These are phyloP conservation scores for Vaccinium macrocarpon DNA, from an alignment of 148 eudicot genomes.

Conservation along the genomic window DNA sequence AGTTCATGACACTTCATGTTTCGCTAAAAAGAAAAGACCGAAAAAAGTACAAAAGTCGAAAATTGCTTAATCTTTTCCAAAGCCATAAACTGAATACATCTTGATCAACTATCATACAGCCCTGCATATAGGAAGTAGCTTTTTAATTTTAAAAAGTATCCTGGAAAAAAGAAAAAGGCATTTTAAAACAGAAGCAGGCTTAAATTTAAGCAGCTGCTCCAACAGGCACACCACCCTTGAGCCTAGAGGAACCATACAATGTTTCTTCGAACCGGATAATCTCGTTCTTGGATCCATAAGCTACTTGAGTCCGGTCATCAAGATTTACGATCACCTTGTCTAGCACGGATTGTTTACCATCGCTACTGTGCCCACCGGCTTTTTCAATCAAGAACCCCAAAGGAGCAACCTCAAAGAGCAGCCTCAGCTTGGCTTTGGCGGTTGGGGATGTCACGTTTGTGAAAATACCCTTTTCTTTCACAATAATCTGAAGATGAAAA, in stretches of 20 bases:
- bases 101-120: conserved; percentile 12
- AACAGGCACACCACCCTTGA: conserved; percentile 77
- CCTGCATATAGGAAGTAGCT: background rate
- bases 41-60: background rate
- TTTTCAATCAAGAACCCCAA: conserved; percentile 87
- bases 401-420: conserved; percentile 95
- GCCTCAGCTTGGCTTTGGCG: conserved; percentile 88
- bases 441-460: conserved; percentile 90
- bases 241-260: conserved; percentile 84
- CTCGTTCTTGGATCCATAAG: conserved; percentile 95
- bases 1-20: background rate
- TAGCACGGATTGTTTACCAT: conserved; percentile 83
- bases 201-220: conserved; percentile 66
- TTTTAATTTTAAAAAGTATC: background rate
- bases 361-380: conserved; percentile 93
- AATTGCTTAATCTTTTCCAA: conserved; percentile 11
- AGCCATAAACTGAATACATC: conserved; percentile 1
- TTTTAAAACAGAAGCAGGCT: background rate
- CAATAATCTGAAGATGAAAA: conserved; percentile 59
- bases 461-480: conserved; percentile 96
- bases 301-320: conserved; percentile 96
- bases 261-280: conserved; percentile 90
- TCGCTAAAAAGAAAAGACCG: background rate
- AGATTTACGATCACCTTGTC: conserved; percentile 66
- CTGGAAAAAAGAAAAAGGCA: background rate